phyloP scores from a whole-genome alignment of 2,329 filamentous ascomycete species.

The Aphanocladium album region DNA sequence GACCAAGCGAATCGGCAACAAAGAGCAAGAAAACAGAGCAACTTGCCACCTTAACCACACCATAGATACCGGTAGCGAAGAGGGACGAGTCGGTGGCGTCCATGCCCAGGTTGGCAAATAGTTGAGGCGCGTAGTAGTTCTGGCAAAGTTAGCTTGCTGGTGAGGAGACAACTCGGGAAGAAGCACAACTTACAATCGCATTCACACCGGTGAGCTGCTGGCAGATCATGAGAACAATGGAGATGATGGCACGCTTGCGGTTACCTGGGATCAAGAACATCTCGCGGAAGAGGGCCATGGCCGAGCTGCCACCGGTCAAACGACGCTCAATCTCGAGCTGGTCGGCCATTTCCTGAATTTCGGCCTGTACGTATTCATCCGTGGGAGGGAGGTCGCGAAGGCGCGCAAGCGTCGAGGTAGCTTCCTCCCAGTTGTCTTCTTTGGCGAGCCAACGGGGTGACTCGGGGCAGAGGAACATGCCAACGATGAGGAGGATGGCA shows the following conservation, averaged over 20 bases:
- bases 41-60: slow-evolving; percentile 62
- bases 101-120: slow-evolving; percentile 63
- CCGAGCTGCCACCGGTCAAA: slow-evolving; percentile 47
- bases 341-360: slow-evolving; percentile 55
- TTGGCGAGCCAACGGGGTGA: slow-evolving; percentile 63
- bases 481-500: slow-evolving; percentile 52
- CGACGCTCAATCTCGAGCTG: slow-evolving; percentile 59
- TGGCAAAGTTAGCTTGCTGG: slow-evolving; percentile 34
- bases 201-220: slow-evolving; percentile 67
- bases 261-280: slow-evolving; percentile 58
- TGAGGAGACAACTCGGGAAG: background rate
- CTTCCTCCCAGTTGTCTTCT: slow-evolving; percentile 62
- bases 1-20: slow-evolving; percentile 63
- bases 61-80: slow-evolving; percentile 70
- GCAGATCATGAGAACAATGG: slow-evolving; percentile 57
- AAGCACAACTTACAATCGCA: slow-evolving; percentile 32
- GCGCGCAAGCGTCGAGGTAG: slow-evolving; percentile 48
- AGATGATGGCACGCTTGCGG: slow-evolving; percentile 59
- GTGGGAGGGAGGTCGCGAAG: slow-evolving; percentile 46
- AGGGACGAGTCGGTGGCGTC: slow-evolving; percentile 50
- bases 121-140: slow-evolving; percentile 65
- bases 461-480: slow-evolving; percentile 56
- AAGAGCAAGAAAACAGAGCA: slow-evolving; percentile 62
- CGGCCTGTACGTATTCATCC: slow-evolving; percentile 52
- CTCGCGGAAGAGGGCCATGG: slow-evolving; percentile 57